Base-by-base conservation (phyloP, 257 asterid genomes). In the Fraxinus quadrangulata region DNA sequence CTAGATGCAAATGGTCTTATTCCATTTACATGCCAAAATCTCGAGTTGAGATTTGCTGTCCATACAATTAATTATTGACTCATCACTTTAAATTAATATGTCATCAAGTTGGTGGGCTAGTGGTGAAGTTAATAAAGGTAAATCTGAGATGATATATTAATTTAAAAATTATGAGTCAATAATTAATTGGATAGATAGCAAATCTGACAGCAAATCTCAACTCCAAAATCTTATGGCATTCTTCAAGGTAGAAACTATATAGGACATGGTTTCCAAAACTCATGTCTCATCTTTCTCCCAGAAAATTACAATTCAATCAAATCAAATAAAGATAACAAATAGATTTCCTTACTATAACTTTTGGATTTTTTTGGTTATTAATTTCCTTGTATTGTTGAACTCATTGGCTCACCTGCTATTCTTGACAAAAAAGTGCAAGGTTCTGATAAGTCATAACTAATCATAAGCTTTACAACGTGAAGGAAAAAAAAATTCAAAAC, bases 391-490 rank as follows among this genome's bases (percentile, higher is more conserved):
- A 63, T 23, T 63, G 33, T 10, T 10, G 34, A 63, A 63, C 68
- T 24, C 68, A 24, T 2, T 63, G 68, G 68, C 34, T 63, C 14
- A 59, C 67, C 67, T 59, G 16, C 8, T 11, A 63, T n/a, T 61
- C 10, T 21, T 9, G 31, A 21, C 28, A 7, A 21, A 51, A 51
- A 51, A 51, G 3, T 6, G n/a, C 21, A n/a, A 54, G 24, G 26
- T 56, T 56, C 28, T n/a, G 30, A n/a, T 8, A 19, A 56, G 66
- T 56, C 65, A 56, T 24, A 75, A 61, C 31, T 39, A 76, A 54
- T 77, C 31, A 78, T 21, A 78, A 39, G 34, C 77, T 36, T 45
- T 16, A 13, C 13, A 36, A 71, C 0, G 9, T 12, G 5, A 2
- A 16, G 28, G 5, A 31, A 31, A 56, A 36, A 59, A 28, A 30